Evolutionary conservation across 495 filamentous ascomycete genomes (phyloP), one percentile per base, ranked within the genome.

Genomic region (Talaromyces trachyspermus): DNA sequence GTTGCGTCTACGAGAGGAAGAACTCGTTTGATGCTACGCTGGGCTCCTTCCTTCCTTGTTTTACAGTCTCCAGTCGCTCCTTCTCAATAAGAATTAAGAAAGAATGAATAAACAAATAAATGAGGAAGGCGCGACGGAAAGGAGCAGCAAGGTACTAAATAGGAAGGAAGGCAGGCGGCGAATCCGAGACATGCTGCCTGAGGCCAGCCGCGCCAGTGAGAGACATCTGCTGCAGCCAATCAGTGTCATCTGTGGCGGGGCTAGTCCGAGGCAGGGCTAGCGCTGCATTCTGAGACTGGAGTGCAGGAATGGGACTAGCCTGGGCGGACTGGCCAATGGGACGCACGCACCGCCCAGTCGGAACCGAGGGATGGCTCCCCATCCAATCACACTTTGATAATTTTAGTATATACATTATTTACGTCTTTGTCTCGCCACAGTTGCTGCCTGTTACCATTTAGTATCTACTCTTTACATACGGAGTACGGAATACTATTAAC

Each of bases 81-180:
- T 9, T 9, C 29, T 10, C 10, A 9, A 1, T 4, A 1, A n/a
- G 29, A 1, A 1, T 2, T 9, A 1, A 52, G 53, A 51, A 49
- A 55, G 56, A 63, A 63, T 61, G 51, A 60, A 48, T 57, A 55
- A 51, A 50, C 47, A 54, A 32, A 49, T 53, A 32, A 32, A 49
- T 37, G 26, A 53, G 18, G 35, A 33, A 49, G 14, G 41, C 43
- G 48, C 38, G 48, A 45, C 51, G 49, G 43, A 43, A 24, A 25
- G 37, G 45, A 55, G 50, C 22, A 6, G 29, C 2, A 9, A 32
- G 3, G 29, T n/a, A 32, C 10, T n/a, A n/a, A 32, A 38, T 43
- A 37, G 50, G 43, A 32, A 42, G 33, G 45, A 38, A 47, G 27
- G 52, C 54, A 25, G 26, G 35, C 15, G 50, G 46, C 33, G 32